Evolutionary conservation across 2,329 filamentous ascomycete species (phyloP).

Genomic region (Microsporum canis): DNA sequence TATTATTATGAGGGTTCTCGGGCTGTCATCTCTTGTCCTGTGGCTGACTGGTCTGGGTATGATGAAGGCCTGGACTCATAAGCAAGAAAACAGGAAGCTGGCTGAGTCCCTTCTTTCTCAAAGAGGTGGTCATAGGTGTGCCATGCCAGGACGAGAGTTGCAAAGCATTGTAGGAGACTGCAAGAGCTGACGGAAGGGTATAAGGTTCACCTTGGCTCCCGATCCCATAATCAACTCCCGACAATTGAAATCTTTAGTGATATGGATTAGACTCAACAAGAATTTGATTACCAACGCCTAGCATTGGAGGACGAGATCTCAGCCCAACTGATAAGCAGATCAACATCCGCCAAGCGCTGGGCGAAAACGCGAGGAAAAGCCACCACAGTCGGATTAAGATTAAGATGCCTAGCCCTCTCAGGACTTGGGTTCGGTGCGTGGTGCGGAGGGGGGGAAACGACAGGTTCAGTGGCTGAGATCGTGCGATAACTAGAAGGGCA

Average conservation of each 20-base stretch:
- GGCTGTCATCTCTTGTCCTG: background rate
- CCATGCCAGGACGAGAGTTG: background rate
- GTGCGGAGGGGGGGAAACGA: background rate
- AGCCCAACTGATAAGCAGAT: slow-evolving; percentile 3
- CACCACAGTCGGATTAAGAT: background rate
- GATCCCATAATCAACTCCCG: background rate
- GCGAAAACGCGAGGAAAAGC: background rate
- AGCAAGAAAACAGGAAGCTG: background rate
- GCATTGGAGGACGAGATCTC: background rate
- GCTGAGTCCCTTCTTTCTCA: background rate
- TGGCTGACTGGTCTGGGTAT: background rate
- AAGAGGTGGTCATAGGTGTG: background rate
- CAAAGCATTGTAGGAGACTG: background rate
- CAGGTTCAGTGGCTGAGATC: background rate
- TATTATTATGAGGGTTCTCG: background rate
- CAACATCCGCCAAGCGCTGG: slow-evolving; percentile 1
- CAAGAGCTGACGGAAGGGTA: background rate
- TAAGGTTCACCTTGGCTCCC: background rate
- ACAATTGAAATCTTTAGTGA: background rate
- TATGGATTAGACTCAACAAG: background rate
- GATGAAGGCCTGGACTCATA: background rate
- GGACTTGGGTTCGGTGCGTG: background rate
- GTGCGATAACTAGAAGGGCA: background rate
- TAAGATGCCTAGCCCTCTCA: background rate
- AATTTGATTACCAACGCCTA: background rate